Conservation (phyloP, 73 alveolate genomes). For the Paramecium sexaurelia region DNA sequence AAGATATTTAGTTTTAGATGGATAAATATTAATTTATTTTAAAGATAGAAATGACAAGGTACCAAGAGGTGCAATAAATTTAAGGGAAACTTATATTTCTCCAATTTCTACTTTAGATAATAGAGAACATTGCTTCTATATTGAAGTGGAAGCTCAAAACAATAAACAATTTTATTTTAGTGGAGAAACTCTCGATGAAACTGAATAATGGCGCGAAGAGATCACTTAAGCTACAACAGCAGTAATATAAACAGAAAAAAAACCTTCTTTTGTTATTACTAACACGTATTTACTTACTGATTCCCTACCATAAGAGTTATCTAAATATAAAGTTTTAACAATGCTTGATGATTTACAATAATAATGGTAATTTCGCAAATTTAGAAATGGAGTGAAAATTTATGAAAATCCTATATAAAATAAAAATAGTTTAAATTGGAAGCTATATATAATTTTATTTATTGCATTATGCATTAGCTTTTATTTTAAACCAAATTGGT, state of each 20-base stretch:
- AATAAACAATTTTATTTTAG: constrained; percentile 58
- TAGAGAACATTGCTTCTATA: constrained; percentile 65
- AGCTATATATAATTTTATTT: not conserved
- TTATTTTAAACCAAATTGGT: not conserved
- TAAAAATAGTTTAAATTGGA: not conserved
- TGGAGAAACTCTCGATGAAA: constrained; percentile 58
- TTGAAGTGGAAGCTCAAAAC: constrained; percentile 38
- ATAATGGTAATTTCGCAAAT: constrained; percentile 64
- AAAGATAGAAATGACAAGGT: constrained; percentile 60
- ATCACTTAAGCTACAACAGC: constrained; percentile 56
- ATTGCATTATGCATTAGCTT: not conserved
- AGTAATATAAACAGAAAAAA: not conserved
- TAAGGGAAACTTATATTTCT: constrained; percentile 60
- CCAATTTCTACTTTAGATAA: constrained; percentile 15
- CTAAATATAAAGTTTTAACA: constrained; percentile 8
- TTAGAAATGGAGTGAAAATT: constrained; percentile 67
- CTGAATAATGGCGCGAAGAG: constrained; percentile 67
- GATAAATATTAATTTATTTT: constrained; percentile 58
- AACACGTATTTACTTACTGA: constrained; percentile 31
- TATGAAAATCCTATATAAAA: not conserved
- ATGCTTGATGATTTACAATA: constrained; percentile 12
- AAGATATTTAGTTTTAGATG: constrained; percentile 64
- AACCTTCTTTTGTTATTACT: not conserved
- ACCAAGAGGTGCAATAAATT: constrained; percentile 64
- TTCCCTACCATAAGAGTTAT: not conserved